Conservation (phyloP, 495 filamentous ascomycete genomes). For the Aspergillus baeticus region DNA sequence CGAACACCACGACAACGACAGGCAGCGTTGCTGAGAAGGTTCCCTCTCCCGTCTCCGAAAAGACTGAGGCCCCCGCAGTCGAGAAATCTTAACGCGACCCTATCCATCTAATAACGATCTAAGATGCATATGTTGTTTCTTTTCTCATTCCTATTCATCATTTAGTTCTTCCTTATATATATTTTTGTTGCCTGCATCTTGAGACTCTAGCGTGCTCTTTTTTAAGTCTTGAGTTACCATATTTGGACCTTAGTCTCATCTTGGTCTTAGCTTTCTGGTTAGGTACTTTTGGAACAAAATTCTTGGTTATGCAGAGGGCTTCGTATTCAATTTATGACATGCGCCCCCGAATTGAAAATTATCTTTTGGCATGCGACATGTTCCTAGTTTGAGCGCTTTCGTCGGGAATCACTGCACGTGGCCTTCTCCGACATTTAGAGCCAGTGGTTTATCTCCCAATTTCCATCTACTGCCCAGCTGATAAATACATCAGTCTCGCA, state of each 20-base stretch:
- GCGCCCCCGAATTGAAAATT: too few relatives aligned
- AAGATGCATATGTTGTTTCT: constrained; percentile 1
- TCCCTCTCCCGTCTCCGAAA: constrained; percentile 1
- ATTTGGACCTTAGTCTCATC: neutral
- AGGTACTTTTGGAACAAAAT: neutral
- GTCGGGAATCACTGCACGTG: too few relatives aligned
- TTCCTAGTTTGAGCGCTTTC: too few relatives aligned
- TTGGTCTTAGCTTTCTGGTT: neutral
- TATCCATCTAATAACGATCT: neutral
- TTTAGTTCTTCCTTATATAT: neutral
- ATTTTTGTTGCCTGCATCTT: neutral
- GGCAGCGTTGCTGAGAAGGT: neutral
- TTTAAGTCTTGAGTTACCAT: neutral
- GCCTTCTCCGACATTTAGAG: too few relatives aligned
- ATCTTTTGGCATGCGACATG: too few relatives aligned
- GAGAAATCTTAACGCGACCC: neutral
- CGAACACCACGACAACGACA: constrained; percentile 8
- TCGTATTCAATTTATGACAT: neutral
- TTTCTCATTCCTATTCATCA: neutral
- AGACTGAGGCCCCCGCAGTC: constrained; percentile 8
- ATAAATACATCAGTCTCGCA: too few relatives aligned
- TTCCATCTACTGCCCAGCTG: too few relatives aligned
- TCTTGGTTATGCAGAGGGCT: neutral
- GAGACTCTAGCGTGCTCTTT: neutral
- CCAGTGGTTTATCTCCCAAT: too few relatives aligned